Conservation (phyloP, 352 stramenopile species). For the Phytophthora europaea region DNA sequence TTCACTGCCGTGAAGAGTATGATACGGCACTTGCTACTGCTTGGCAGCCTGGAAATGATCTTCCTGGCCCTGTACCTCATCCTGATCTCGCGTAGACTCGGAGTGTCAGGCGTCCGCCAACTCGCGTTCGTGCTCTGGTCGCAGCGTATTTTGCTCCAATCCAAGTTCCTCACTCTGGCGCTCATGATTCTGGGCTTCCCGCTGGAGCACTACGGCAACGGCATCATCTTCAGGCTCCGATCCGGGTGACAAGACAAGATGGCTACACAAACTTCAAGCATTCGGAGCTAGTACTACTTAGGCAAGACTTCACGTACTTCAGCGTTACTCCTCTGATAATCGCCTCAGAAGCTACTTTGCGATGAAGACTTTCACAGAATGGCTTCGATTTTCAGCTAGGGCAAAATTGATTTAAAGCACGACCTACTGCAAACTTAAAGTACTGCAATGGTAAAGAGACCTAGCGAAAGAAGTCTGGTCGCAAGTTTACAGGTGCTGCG, state of each 20-base stretch:
- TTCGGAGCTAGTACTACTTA: constrained; percentile 1
- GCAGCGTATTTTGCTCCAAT: constrained; percentile 34
- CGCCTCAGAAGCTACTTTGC: no score
- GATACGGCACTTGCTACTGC: constrained; percentile 16
- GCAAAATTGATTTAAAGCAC: no score
- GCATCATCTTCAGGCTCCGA: constrained; percentile 26
- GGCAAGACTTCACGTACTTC: background rate
- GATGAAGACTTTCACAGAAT: no score
- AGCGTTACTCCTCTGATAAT: background rate
- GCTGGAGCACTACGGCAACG: constrained; percentile 40
- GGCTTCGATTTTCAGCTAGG: no score
- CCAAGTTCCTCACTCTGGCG: constrained; percentile 28
- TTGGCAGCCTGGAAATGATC: constrained; percentile 22
- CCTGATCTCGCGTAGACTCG: constrained; percentile 12
- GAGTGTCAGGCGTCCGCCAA: constrained; percentile 20
- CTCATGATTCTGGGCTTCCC: constrained; percentile 41
- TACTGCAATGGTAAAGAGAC: no score
- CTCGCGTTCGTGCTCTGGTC: constrained; percentile 45
- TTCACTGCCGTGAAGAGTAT: constrained; percentile 12
- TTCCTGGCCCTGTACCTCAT: constrained; percentile 35
- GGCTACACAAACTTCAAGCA: constrained; percentile 14
- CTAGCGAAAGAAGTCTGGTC: no score
- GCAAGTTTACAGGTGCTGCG: constrained; percentile 9
- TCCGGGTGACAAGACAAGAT: background rate
- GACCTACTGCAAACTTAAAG: no score